phyloP scores from a whole-genome alignment of 441 rosid genomes.

The Gossypium schwendimanii region DNA sequence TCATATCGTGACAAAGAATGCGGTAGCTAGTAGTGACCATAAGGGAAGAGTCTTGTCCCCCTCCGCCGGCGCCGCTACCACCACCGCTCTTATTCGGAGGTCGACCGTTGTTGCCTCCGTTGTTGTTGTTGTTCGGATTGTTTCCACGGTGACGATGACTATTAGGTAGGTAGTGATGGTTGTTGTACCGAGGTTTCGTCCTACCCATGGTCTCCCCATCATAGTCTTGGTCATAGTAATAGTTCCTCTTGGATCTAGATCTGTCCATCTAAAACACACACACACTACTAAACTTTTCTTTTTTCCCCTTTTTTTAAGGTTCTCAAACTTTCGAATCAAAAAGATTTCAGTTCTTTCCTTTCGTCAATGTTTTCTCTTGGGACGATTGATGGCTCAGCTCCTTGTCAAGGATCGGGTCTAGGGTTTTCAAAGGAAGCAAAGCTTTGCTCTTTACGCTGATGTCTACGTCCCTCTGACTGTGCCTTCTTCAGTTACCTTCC shows the following conservation, averaged over 20 bases:
- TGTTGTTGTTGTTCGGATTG: conserved; percentile 19
- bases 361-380: not conserved
- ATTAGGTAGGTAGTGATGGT: conserved; percentile 31
- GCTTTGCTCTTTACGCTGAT: not conserved
- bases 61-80: conserved; percentile 12
- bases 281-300: not conserved
- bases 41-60: conserved; percentile 39
- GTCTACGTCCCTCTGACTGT: not conserved
- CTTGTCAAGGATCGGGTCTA: conserved; percentile 6
- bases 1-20: conserved; percentile 76
- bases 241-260: conserved; percentile 92
- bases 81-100: conserved; percentile 17
- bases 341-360: not conserved
- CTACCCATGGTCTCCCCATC: conserved; percentile 55
- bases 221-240: conserved; percentile 81
- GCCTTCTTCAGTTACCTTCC: not conserved
- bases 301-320: not conserved
- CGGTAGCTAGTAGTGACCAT: conserved; percentile 81
- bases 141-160: conserved; percentile 46
- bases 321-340: not conserved
- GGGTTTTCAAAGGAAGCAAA: not conserved
- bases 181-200: conserved; percentile 70
- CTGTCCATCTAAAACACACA: conserved; percentile 51
- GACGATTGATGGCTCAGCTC: not conserved
- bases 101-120: conserved; percentile 15